These are phyloP conservation scores for Condylostoma magnum DNA, from an alignment of 169 alveolate genomes.

Conservation along the genomic window DNA sequence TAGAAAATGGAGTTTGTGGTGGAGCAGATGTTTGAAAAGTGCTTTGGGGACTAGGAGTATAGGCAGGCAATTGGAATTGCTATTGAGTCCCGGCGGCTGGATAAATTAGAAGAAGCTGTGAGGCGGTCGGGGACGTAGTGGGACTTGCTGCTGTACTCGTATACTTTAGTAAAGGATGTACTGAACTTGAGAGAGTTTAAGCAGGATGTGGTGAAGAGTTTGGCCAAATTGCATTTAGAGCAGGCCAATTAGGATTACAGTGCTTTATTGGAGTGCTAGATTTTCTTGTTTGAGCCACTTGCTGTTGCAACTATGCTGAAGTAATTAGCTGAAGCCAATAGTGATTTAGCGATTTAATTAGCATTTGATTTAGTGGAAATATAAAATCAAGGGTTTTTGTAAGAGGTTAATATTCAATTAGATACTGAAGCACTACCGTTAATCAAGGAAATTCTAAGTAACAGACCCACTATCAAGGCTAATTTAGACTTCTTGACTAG, in stretches of 20 bases:
- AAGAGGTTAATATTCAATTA: slow-evolving; percentile 41
- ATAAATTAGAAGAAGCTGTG: slow-evolving; percentile 83
- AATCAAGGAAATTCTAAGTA: slow-evolving; percentile 36
- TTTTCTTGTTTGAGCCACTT: slow-evolving; percentile 80
- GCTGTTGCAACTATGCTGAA: slow-evolving; percentile 83
- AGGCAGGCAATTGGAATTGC: slow-evolving; percentile 95
- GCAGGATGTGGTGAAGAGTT: slow-evolving; percentile 53
- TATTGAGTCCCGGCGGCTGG: slow-evolving; percentile 91
- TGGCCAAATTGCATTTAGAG: slow-evolving; percentile 56
- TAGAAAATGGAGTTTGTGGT: slow-evolving; percentile 86
- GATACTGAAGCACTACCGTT: background rate
- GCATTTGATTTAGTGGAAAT: slow-evolving; percentile 92
- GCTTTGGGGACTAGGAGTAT: slow-evolving; percentile 81
- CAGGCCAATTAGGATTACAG: slow-evolving; percentile 64
- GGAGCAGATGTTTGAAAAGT: slow-evolving; percentile 82
- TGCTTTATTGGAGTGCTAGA: slow-evolving; percentile 80
- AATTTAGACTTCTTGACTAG: slow-evolving; percentile 41
- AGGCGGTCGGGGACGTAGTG: slow-evolving; percentile 49
- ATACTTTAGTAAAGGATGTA: slow-evolving; percentile 55
- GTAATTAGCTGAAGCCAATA: slow-evolving; percentile 69
- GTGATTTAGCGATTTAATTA: slow-evolving; percentile 87
- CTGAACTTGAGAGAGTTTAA: slow-evolving; percentile 65
- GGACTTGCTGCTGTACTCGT: slow-evolving; percentile 60
- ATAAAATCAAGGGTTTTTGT: slow-evolving; percentile 88
- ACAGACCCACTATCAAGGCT: background rate